Conservation (phyloP, 441 rosid genomes). For the Populus hybrid region DNA sequence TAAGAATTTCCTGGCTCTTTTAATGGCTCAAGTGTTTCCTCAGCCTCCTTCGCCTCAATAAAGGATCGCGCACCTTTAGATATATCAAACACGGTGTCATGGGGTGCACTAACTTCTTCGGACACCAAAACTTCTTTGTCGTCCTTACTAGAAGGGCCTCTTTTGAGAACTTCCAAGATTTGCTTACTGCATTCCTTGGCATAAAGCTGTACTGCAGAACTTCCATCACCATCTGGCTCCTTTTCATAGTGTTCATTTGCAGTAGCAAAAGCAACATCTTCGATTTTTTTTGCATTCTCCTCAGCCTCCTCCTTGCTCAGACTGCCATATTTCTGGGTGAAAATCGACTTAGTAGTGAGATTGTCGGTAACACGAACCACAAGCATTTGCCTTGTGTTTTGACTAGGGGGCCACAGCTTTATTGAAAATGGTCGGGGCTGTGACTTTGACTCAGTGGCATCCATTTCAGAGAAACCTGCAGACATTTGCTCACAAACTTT, state of each 20-base stretch:
- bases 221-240: constrained; percentile 95
- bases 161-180: constrained; percentile 75
- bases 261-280: constrained; percentile 51
- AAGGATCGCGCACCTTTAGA: constrained; percentile 69
- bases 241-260: constrained; percentile 72
- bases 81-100: constrained; percentile 62
- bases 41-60: constrained; percentile 82
- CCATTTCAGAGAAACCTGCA: constrained; percentile 35
- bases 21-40: constrained; percentile 68
- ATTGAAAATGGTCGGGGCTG: constrained; percentile 62
- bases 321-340: constrained; percentile 76
- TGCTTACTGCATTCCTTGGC: constrained; percentile 89
- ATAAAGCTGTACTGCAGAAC: constrained; percentile 90
- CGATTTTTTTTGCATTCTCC: constrained; percentile 73
- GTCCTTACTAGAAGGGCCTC: constrained; percentile 45
- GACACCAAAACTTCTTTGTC: constrained; percentile 29
- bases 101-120: constrained; percentile 28
- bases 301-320: constrained; percentile 69
- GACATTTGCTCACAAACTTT: not conserved
- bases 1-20: constrained; percentile 67
- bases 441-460: constrained; percentile 40
- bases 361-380: constrained; percentile 65
- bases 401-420: constrained; percentile 90
- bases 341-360: constrained; percentile 65
- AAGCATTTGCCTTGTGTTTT: constrained; percentile 74